Percentiles rank a stretch among this genome's conserved stretches.
phyloP scores from a whole-genome alignment of 148 eudicot species.

The Gaultheria prostrata region DNA sequence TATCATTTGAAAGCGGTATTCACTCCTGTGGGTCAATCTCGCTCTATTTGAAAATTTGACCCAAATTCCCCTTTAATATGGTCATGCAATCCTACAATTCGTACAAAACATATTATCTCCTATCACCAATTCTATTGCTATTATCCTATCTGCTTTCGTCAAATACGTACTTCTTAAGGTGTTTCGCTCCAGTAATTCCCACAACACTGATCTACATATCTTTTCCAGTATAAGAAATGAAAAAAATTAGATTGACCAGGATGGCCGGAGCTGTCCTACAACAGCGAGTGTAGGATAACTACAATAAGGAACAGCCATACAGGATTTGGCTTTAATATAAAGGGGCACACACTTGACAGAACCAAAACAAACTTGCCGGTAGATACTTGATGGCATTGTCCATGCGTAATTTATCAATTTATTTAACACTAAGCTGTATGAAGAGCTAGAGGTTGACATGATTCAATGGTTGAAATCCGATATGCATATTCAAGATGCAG shows the following conservation, averaged over 20 bases:
- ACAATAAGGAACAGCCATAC: not conserved
- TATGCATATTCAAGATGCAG: not conserved
- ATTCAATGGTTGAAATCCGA: not conserved
- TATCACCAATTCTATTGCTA: not conserved
- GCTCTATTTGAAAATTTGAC: not conserved
- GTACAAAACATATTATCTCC: not conserved
- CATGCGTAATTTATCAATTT: not conserved
- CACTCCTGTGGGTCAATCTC: not conserved
- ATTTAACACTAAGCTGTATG: not conserved
- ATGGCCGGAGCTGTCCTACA: not conserved
- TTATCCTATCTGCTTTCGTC: not conserved
- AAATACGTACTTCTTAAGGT: not conserved
- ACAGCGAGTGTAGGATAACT: not conserved
- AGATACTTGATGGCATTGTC: not conserved
- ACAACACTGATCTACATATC: not conserved
- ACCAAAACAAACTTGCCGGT: not conserved
- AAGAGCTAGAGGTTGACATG: not conserved
- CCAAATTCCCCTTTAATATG: not conserved
- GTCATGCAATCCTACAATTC: not conserved
- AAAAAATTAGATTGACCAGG: not conserved
- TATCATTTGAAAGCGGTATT: not conserved
- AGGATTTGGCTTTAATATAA: not conserved
- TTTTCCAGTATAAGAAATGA: not conserved
- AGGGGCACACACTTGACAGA: not conserved
- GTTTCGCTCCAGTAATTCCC: not conserved